Base-by-base conservation (phyloP, 106 monocot genomes). In the Hemerocallis citrina region DNA sequence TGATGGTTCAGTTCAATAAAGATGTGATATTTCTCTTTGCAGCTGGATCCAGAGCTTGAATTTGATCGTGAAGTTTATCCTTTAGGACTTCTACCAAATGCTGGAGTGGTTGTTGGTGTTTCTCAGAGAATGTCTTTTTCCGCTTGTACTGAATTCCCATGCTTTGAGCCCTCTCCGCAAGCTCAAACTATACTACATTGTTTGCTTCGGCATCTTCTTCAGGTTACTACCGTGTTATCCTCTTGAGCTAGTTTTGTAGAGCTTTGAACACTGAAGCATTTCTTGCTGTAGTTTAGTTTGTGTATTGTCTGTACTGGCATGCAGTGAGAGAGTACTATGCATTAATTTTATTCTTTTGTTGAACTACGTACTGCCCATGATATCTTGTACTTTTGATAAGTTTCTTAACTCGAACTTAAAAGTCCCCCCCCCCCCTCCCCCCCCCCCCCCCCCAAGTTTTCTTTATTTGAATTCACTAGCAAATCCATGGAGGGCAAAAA, bases 21-120 rank as follows among this genome's bases (percentile, higher is more conserved):
- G 31, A 57, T 66, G 68, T 35, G 5, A 30, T 58, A 23, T 24
- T 32, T 64, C 7, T 52, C 8, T 51, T 59, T 74, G 37, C 65
- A 98, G 96, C 68, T 98, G 92, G 98, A 98, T 68, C 98, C 98
- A 24, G 98, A 98, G 55, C 88, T 98, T 72, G 98, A 98, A 74
- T 98, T 98, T 75, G 98, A 98, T 40, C 87, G 98, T 51, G 98
- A 98, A 77, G 88, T 98, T 72, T 98, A 98, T 70, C 98, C 98
- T 59, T 52, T 92, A 47, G 98, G 98, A 12, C 98, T 98, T 74
- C 87, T 98, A 52, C 98, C 98, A 59, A 92, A 79, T 77, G 91
- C 79, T 59, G 98, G 85, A 8, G 88, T 88, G 34, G 86, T 98
- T 38, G 92, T 98, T 67, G 98, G 98, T 48, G 84, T 88, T 67